Evolutionary conservation across 371 early-diverging fungal species (phyloP), one percentile per base, ranked within the genome.

Genomic region (Actinomortierella wolfii): DNA sequence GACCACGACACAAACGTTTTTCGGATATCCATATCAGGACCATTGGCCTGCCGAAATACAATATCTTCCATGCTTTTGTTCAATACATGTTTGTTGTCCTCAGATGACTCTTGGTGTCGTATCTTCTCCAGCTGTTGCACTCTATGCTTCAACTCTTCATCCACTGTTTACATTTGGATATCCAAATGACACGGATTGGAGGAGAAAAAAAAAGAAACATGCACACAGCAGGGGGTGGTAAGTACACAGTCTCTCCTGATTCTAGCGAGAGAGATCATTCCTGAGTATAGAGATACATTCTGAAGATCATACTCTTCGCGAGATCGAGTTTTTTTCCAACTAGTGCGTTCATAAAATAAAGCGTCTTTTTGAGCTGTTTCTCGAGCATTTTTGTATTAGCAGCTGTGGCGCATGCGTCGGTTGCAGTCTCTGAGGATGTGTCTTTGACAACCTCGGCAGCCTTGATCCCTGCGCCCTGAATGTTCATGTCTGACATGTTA

Each of bases 301-400:
- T 2, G 9, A 11, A 3, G 0, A 4, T 2, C 69, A 34, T 69
- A 69, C 70, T 46, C 47, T 57, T 56, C 29, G 59, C 46, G 5
- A 60, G 42, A 40, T 69, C 70, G 23, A 69, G 61, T 11, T 53
- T 46, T 43, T 52, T 64, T 14, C 64, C 64, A 2, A 64, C 70
- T 5, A 69, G 58, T 2, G 57, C 44, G 40, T 60, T 50, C 41
- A 69, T 60, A 54, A 40, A 53, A 13, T 56, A 20, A 43, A 69
- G 20, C 14, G 47, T 59, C n/a, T 51, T 13, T 45, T 68, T 63
- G 41, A 68, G 39, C 3, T 46, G 20, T 14, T 26, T 18, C 20
- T 68, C 64, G 26, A 59, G 41, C 1, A 20, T 11, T 20, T 56
- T 56, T 18, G 44, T 41, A 56, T 59, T 40, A 5, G 50, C 44